Conservation (phyloP, 176 grass and related monocot genomes). For the Carex pumila region DNA sequence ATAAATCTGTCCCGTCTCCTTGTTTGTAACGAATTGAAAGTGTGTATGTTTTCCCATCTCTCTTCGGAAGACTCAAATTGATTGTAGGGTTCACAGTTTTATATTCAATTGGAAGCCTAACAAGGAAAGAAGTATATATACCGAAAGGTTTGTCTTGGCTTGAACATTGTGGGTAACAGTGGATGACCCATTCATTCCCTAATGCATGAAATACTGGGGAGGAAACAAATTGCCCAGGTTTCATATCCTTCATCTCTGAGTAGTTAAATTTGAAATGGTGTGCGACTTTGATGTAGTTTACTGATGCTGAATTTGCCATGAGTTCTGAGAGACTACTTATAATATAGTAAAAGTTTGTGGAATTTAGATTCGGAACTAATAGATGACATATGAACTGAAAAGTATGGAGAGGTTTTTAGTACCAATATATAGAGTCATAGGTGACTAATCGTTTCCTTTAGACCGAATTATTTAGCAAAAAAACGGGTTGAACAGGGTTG, state of each 20-base stretch:
- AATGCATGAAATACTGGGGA: neutral
- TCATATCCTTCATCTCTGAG: neutral
- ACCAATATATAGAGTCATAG: no score
- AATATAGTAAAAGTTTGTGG: no score
- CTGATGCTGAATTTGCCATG: neutral
- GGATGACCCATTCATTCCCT: no score
- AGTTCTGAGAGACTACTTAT: neutral
- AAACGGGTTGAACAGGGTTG: no score
- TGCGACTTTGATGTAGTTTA: neutral
- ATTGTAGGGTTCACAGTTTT: neutral
- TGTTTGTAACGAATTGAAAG: no score
- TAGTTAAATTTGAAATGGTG: constrained; percentile 14
- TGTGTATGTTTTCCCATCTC: fast-evolving
- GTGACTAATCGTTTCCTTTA: no score
- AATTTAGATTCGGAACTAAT: no score
- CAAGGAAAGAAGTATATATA: neutral
- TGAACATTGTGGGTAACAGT: neutral
- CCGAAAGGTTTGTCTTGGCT: no score
- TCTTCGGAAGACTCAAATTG: neutral
- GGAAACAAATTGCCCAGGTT: neutral
- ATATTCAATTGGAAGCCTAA: neutral
- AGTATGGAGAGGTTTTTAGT: no score
- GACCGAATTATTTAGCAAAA: no score
- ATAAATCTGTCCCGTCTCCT: neutral
- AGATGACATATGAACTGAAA: no score